Percentiles rank a stretch among this genome's conserved stretches.
Conservation (phyloP, 106 monocot species). For the Dioscorea zingiberensis region DNA sequence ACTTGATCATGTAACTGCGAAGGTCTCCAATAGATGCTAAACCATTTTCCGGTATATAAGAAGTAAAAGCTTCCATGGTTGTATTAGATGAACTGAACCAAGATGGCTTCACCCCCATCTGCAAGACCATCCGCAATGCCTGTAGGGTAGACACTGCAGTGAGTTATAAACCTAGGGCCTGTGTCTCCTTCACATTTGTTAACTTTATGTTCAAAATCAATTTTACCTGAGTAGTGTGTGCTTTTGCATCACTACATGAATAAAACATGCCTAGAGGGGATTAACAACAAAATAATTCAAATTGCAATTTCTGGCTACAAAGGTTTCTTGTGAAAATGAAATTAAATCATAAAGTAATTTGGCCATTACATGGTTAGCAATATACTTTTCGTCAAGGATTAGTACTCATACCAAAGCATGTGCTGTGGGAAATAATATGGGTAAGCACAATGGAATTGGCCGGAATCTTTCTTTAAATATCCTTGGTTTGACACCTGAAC, state of each 20-base stretch:
- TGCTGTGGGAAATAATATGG: conserved; percentile 66
- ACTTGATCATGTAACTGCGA: conserved; percentile 81
- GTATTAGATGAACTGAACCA: conserved; percentile 57
- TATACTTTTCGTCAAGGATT: background rate
- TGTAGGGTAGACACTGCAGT: conserved; percentile 11
- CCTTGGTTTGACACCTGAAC: conserved; percentile 21
- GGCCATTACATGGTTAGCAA: too few species aligned
- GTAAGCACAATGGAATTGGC: conserved; percentile 79
- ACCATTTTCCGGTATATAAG: conserved; percentile 32
- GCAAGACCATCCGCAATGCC: conserved; percentile 93
- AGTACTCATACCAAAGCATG: conserved; percentile 68
- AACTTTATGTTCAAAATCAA: too few species aligned
- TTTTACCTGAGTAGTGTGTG: too few species aligned
- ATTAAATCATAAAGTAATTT: too few species aligned
- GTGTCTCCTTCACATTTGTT: too few species aligned
- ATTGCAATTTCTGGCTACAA: too few species aligned
- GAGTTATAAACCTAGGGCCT: too few species aligned
- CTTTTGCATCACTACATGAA: too few species aligned
- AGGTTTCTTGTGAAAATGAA: too few species aligned
- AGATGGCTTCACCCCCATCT: conserved; percentile 82
- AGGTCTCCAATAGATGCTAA: conserved; percentile 55
- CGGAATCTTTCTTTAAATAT: conserved; percentile 77
- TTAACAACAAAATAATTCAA: too few species aligned
- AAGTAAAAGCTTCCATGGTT: conserved; percentile 22
- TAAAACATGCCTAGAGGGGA: too few species aligned